Evolutionary conservation across 2,329 filamentous ascomycete species (phyloP).

Genomic region (Tympanopsis confertula): DNA sequence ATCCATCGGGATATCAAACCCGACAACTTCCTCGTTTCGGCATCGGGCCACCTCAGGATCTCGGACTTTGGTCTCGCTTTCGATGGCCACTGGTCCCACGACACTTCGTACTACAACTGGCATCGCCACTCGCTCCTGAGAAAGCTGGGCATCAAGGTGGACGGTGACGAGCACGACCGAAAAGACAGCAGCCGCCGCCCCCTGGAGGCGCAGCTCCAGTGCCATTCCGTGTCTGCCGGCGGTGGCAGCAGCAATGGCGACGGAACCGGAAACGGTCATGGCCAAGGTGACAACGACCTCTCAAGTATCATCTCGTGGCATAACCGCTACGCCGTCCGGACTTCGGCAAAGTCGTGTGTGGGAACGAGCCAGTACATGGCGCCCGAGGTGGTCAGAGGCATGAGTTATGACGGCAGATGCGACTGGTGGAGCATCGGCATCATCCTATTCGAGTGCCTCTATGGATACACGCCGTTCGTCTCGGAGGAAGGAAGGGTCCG

Average conservation of each 20-base stretch:
- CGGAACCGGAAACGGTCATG: neutral
- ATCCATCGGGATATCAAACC: slow-evolving; percentile 96
- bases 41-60: slow-evolving; percentile 83
- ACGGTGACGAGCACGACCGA: slow-evolving; percentile 48
- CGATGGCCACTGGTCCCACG: slow-evolving; percentile 88
- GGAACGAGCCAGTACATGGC: slow-evolving; percentile 98
- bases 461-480: slow-evolving; percentile 82
- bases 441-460: slow-evolving; percentile 89
- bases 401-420: slow-evolving; percentile 80
- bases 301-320: slow-evolving; percentile 36
- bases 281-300: neutral
- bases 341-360: slow-evolving; percentile 73
- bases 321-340: slow-evolving; percentile 56
- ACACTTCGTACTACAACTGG: slow-evolving; percentile 73
- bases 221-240: slow-evolving; percentile 14
- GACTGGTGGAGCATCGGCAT: slow-evolving; percentile 96
- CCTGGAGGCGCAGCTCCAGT: slow-evolving; percentile 15
- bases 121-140: slow-evolving; percentile 69
- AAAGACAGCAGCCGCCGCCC: slow-evolving; percentile 28
- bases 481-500: slow-evolving; percentile 63
- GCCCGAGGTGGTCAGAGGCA: slow-evolving; percentile 78
- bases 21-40: slow-evolving; percentile 87
- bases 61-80: slow-evolving; percentile 95
- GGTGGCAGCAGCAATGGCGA: neutral
- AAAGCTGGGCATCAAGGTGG: slow-evolving; percentile 62